Base-by-base conservation (phyloP, 371 early-diverging fungal genomes). In the Encephalitozoon hellem region DNA sequence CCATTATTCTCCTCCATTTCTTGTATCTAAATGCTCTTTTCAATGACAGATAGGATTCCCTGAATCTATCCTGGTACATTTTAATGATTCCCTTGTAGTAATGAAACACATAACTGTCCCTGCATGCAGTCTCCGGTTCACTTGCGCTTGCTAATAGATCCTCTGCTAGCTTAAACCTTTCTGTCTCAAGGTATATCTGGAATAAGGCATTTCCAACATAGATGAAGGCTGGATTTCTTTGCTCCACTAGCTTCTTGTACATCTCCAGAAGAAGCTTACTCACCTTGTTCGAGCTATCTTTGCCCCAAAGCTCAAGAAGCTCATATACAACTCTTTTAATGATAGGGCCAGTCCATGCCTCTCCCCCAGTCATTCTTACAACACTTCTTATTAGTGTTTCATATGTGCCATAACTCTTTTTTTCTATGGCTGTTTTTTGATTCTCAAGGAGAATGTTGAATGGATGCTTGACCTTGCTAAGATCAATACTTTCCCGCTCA, bases 31-130 rank as follows among this genome's bases (percentile, higher is more conserved):
- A 72, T 47, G 51, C 45, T 38, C 28, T 64, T 23, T 45, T 1
- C 25, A 72, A 39, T 32, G 51, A 18, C 52, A 34, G 15, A 49
- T 34, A 39, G 1, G 73, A 23, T 38, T 65, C 73, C 34, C 15
- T 42, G 26, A 72, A 32, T 5, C 28, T 18, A 23, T 55, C 73
- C 34, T 43, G 25, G 28, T 72, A 51, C 15, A 72, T 34, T 51
- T 38, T 38, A 26, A 65, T 32, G 1, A 72, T 18, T 12, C 73
- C 42, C 34, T 51, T 64, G 51, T 72, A 72, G 34, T 63, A 64
- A 21, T 72, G 23, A 21, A 47, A 72, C 45, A 63, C 51, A 45
- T 55, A 63, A 43, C 28, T 45, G 21, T 63, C 72, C 15, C 32
- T 41, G 34, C 25, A 43, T 21, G 12, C 30, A 0, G 12, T 28